Evolutionary conservation across 176 grass and related monocot species (phyloP).

Genomic region (Thinopyrum elongatum): DNA sequence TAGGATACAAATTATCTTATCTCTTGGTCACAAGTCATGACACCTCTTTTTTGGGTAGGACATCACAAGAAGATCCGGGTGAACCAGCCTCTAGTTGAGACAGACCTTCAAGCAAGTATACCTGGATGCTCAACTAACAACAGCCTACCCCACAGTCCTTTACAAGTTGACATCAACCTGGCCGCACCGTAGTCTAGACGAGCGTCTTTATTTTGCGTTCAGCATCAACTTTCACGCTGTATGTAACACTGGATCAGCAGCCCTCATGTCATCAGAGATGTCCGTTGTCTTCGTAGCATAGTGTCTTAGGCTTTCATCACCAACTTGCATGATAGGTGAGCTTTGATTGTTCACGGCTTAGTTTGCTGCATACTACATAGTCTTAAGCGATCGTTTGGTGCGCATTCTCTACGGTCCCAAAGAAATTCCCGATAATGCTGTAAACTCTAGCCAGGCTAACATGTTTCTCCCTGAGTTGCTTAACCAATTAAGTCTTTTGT

Average conservation of each 20-base stretch:
- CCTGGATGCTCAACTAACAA: neutral
- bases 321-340: neutral
- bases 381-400: neutral
- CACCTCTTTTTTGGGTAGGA: neutral
- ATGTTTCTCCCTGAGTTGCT: neutral
- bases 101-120: neutral
- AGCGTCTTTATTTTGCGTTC: neutral
- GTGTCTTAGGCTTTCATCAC: neutral
- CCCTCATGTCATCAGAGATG: too few relatives aligned
- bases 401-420: neutral
- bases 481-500: neutral
- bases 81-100: neutral
- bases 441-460: neutral
- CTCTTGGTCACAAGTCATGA: neutral
- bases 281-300: too few relatives aligned
- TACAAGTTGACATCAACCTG: neutral
- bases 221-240: too few relatives aligned
- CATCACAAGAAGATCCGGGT: neutral
- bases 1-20: neutral
- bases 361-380: neutral
- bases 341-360: neutral
- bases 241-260: too few relatives aligned
- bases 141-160: neutral
- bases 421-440: neutral
- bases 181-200: neutral